Evolutionary conservation across 2,329 filamentous ascomycete species (phyloP).

Genomic region (Alternaria rosae): DNA sequence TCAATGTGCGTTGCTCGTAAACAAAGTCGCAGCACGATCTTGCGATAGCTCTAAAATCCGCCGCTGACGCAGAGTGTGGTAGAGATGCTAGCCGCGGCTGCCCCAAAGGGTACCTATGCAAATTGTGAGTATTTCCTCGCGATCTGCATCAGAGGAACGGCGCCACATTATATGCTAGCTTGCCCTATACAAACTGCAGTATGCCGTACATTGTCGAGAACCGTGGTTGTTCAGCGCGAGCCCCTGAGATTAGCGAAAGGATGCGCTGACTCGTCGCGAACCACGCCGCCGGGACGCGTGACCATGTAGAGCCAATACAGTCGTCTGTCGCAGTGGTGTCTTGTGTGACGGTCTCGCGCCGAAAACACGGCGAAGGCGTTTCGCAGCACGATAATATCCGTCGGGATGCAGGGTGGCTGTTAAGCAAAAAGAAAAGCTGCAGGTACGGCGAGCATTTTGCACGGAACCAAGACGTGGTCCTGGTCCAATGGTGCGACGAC

Average conservation of each 20-base stretch:
- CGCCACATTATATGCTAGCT: not conserved
- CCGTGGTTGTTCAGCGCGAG: not conserved
- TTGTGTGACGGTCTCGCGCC: not conserved
- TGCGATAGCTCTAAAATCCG: not conserved
- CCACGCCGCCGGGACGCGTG: not conserved
- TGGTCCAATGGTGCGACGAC: slow-evolving; percentile 11
- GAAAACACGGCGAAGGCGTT: not conserved
- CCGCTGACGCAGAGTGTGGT: not conserved
- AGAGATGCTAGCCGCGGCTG: not conserved
- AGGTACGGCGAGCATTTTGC: slow-evolving; percentile 2
- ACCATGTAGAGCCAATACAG: not conserved
- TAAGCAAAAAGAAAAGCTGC: not conserved
- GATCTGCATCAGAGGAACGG: not conserved
- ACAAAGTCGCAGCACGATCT: not conserved
- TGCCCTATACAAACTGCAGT: not conserved
- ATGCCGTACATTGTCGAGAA: not conserved
- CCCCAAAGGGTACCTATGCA: not conserved
- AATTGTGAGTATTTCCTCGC: not conserved
- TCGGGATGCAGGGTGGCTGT: not conserved
- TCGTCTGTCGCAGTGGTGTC: not conserved
- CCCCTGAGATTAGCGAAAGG: slow-evolving; percentile 18
- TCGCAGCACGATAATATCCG: not conserved
- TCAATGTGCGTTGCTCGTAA: too few relatives aligned
- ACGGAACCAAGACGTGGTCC: not conserved
- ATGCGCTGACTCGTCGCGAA: not conserved